Evolutionary conservation across 2,329 filamentous ascomycete genomes (phyloP).

Genomic region (Xylariaceae sp.): DNA sequence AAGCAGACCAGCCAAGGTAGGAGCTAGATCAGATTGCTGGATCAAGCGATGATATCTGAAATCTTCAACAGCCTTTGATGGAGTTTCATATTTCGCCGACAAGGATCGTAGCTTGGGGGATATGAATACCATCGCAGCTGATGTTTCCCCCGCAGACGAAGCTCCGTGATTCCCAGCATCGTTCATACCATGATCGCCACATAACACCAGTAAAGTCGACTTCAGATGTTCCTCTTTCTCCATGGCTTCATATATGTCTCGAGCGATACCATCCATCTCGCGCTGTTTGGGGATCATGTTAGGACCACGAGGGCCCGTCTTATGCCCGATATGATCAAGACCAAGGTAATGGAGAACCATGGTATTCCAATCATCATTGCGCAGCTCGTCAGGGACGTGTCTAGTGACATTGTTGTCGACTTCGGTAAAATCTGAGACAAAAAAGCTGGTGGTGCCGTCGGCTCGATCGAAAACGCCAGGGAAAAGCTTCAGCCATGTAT

Average conservation of each 20-base stretch:
- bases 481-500: slow-evolving; percentile 97
- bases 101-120: slow-evolving; percentile 73
- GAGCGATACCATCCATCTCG: slow-evolving; percentile 88
- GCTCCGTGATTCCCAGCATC: slow-evolving; percentile 96
- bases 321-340: slow-evolving; percentile 95
- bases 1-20: slow-evolving; percentile 80
- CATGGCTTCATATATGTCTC: slow-evolving; percentile 72
- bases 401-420: slow-evolving; percentile 97
- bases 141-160: slow-evolving; percentile 90
- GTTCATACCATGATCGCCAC: slow-evolving; percentile 99
- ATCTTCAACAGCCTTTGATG: slow-evolving; percentile 58
- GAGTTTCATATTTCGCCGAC: slow-evolving; percentile 42
- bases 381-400: slow-evolving; percentile 74
- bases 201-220: slow-evolving; percentile 78
- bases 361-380: slow-evolving; percentile 78
- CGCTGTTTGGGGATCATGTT: slow-evolving; percentile 90
- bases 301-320: slow-evolving; percentile 80
- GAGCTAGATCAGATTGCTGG: slow-evolving; percentile 93
- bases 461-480: slow-evolving; percentile 79
- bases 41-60: slow-evolving; percentile 81
- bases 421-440: slow-evolving; percentile 96
- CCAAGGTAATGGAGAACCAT: slow-evolving; percentile 96
- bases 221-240: slow-evolving; percentile 64
- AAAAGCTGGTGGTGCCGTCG: slow-evolving; percentile 96
- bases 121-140: slow-evolving; percentile 84